Base-by-base conservation (phyloP, 1,284 basidiomycete genomes). In the Porogramme epimiltina region DNA sequence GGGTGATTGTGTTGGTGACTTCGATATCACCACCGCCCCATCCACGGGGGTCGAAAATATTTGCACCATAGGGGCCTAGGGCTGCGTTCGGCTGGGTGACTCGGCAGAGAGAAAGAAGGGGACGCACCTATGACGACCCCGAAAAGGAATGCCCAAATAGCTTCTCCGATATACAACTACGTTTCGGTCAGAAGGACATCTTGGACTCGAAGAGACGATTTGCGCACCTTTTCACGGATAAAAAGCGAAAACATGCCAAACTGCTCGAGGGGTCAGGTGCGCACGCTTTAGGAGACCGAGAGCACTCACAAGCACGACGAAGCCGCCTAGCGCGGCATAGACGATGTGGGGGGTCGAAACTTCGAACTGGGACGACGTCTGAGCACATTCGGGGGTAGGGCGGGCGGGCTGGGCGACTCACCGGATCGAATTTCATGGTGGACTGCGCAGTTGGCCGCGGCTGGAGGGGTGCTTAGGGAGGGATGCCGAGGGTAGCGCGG, bases 171-270 rank as follows among this genome's bases (percentile, higher is more conserved):
- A 67, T 98, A 99, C 26, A 98, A 74, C 78, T 89, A 47, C 23
- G 24, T 9, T 11, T 5, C 24, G 19, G 34, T 36, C n/a, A 54
- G 56, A 45, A 10, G 24, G 19, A 42, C 19, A 11, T 15, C 25
- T 28, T 25, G 8, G 41, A 23, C 19, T 39, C n/a, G 36, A 18
- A 18, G 28, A 39, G 22, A 16, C 22, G 41, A 22, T n/a, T 3
- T 57, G 58, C 76, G 40, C 50, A 87, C 88, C 76, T 82, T 87
- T 75, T 98, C 95, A 67, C 95, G 89, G 66, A 99, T 84, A 62
- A 98, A 86, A 20, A 95, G 80, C 10, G 92, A 93, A 72, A 97
- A 93, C 87, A 96, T 94, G 68, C 93, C 92, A 70, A 97, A 98
- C 89, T 93, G 54, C 4, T 43, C 18, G 39, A 55, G 47, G 20